Conservation (phyloP, 176 grass and related monocot species). For the Ananas comosus region DNA sequence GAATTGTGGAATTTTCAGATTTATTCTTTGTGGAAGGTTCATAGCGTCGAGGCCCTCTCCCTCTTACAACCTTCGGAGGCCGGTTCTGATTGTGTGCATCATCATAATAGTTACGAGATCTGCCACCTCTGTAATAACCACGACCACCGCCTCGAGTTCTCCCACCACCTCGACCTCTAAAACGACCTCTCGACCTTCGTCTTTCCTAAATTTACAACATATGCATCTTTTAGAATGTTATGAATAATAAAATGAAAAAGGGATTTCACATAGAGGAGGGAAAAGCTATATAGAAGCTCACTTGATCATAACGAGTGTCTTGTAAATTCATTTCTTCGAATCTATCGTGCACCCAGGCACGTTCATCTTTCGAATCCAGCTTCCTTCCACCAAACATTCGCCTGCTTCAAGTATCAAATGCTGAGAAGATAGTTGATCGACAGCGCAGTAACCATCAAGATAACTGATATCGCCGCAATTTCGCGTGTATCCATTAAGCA, state of each 20-base stretch:
- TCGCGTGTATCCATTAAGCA: too few species aligned
- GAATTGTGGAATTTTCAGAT: conserved; percentile 30
- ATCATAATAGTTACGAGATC: conserved; percentile 27
- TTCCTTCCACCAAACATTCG: conserved; percentile 18
- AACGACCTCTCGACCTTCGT: conserved; percentile 34
- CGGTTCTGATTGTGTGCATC: conserved; percentile 42
- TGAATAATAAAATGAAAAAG: conserved; percentile 14
- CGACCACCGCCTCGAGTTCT: conserved; percentile 29
- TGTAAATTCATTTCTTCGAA: conserved; percentile 28
- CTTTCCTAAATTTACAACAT: conserved; percentile 20
- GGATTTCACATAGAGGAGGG: neutral
- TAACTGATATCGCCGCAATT: too few species aligned
- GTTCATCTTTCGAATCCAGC: conserved; percentile 20
- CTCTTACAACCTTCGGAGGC: conserved; percentile 25
- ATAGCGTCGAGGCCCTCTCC: conserved; percentile 68
- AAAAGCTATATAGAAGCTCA: neutral
- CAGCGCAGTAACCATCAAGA: neutral
- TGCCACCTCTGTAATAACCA: conserved; percentile 46
- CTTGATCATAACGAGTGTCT: conserved; percentile 13
- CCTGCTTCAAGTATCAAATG: neutral
- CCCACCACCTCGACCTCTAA: conserved; percentile 45
- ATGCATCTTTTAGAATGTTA: neutral
- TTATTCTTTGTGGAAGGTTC: conserved; percentile 43
- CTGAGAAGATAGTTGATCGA: neutral
- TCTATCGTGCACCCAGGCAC: conserved; percentile 28